Conservation (phyloP, 345 rosid species). For the Salix brachista region DNA sequence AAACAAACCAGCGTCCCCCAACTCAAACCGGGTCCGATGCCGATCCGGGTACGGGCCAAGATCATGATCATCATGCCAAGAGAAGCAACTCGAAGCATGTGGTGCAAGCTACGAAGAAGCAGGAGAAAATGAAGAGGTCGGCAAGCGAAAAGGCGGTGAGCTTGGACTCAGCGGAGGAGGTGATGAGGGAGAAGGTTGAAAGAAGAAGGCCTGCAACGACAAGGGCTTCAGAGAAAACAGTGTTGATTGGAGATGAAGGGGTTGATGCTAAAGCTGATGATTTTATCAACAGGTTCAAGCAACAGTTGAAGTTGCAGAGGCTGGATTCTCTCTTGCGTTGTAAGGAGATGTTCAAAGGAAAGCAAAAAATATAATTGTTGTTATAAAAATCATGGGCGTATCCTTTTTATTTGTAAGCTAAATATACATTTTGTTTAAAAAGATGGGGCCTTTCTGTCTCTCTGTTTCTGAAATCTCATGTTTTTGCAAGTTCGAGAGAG, state of each 20-base stretch:
- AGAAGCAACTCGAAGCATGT: conserved; percentile 45
- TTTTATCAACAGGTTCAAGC: conserved; percentile 48
- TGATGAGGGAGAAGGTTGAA: conserved; percentile 16
- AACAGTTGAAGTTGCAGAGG: conserved; percentile 49
- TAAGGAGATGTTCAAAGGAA: conserved; percentile 30
- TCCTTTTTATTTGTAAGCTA: no score
- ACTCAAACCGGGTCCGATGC: conserved; percentile 9
- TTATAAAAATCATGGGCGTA: conserved; percentile 36
- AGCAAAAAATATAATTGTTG: conserved; percentile 27
- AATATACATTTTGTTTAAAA: no score
- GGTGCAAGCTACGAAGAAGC: conserved; percentile 7
- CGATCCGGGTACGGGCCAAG: background rate
- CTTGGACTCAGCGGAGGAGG: conserved; percentile 15
- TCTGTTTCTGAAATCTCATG: no score
- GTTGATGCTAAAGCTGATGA: conserved; percentile 55
- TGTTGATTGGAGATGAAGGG: conserved; percentile 19
- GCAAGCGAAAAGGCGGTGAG: conserved; percentile 48
- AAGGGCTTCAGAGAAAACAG: conserved; percentile 14
- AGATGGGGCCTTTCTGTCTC: no score
- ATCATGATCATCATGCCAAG: conserved; percentile 14
- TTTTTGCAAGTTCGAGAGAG: no score
- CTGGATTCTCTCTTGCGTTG: conserved; percentile 40
- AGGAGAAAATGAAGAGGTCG: conserved; percentile 56
- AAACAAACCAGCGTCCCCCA: background rate
- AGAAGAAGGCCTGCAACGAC: conserved; percentile 14